phyloP scores from a whole-genome alignment of 495 filamentous ascomycete species.

The Chaetomium cochliodes region DNA sequence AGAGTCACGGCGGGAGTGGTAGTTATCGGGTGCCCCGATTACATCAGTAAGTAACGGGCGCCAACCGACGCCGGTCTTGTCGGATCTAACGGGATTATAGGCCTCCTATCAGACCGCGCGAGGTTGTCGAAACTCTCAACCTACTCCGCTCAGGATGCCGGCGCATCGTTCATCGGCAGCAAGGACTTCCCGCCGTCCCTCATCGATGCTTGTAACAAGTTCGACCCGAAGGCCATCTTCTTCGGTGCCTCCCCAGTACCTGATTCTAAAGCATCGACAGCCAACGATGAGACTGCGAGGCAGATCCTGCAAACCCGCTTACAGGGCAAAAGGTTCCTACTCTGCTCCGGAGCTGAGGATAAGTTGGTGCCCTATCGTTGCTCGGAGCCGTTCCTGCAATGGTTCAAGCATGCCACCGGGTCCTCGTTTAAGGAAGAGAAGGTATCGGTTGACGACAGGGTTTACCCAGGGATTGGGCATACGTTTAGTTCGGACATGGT shows the following conservation, averaged over 20 bases:
- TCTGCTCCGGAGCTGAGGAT: constrained; percentile 73
- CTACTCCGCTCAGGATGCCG: constrained; percentile 51
- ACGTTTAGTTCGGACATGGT: constrained; percentile 71
- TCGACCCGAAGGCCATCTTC: constrained; percentile 69
- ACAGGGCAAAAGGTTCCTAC: constrained; percentile 71
- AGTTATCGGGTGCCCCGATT: constrained; percentile 90
- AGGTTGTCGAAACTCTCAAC: constrained; percentile 65
- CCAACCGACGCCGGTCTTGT: background rate
- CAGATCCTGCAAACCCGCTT: constrained; percentile 54
- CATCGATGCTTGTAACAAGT: constrained; percentile 57
- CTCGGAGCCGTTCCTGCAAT: constrained; percentile 65
- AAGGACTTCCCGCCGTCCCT: constrained; percentile 70
- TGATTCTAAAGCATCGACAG: background rate
- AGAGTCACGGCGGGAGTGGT: constrained; percentile 71
- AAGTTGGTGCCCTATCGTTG: constrained; percentile 80
- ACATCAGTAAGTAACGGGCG: constrained; percentile 51
- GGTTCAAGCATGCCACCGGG: constrained; percentile 61
- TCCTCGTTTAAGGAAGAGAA: constrained; percentile 59
- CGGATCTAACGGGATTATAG: constrained; percentile 26
- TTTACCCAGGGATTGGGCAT: constrained; percentile 72
- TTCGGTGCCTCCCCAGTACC: constrained; percentile 52
- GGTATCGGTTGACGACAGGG: constrained; percentile 66
- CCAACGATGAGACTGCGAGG: constrained; percentile 22
- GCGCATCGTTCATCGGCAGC: constrained; percentile 68
- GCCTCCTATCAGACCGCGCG: constrained; percentile 74